Evolutionary conservation across 2,329 filamentous ascomycete species (phyloP), one percentile per base, ranked within the genome.

Genomic region (Colletotrichum agaves): DNA sequence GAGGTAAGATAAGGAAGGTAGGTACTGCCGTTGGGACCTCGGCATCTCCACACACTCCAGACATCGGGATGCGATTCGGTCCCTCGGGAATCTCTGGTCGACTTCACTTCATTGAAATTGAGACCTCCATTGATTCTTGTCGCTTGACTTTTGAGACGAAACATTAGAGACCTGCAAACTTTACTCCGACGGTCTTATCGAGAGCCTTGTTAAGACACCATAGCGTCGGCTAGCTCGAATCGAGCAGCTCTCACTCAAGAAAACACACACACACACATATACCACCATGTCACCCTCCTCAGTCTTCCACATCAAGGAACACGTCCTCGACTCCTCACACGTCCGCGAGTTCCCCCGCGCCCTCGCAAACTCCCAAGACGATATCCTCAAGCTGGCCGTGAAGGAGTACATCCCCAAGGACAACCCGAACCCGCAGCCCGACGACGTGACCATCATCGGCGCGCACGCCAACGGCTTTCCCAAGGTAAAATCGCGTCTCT

Each of bases 381-480:
- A 95, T 69, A 83, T 87, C 5, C 83, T 98, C 3, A 80, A 89
- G 61, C 80, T 98, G 5, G 88, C 90, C 8, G 86, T 98, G 60
- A 98, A 97, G 82, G 93, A 98, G 76, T 98, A 98, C 76, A 91
- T 87, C 0, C 94, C 94, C 1, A 82, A 88, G 62, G 86, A 90
- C 74, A 94, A 94, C 73, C 84, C 83, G 0, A 78, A 82, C 23
- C 91, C 93, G 0, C 84, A 88, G 70, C 87, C 88, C 1, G 92
- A 93, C 37, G 93, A 96, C 78, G 82, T 98, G 8, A 98, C 93
- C 19, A 90, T 98, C 66, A 89, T 98, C 62, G 93, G 87, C 11
- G 91, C 91, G 4, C 94, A 98, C 80, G 95, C 93, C 56, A 98
- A 98, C 81, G 95, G 91, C 11, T 97, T 98, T 72, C 92, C 93